phyloP scores from a whole-genome alignment of 495 filamentous ascomycete species.

The Apiosordaria backusii region DNA sequence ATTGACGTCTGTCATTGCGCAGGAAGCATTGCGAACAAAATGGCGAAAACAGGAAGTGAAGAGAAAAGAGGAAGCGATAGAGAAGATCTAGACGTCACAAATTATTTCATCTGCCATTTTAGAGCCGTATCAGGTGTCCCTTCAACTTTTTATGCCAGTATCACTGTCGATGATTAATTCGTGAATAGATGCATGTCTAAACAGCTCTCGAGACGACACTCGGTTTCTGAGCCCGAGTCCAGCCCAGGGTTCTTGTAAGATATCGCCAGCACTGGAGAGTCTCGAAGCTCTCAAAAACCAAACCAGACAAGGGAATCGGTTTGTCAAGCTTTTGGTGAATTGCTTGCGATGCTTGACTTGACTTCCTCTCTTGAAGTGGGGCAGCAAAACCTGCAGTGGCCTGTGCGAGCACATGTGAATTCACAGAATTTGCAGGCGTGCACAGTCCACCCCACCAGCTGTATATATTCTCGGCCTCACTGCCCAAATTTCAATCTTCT shows the following conservation, averaged over 20 bases:
- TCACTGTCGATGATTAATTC: background rate
- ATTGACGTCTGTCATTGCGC: background rate
- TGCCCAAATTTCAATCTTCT: constrained; percentile 28
- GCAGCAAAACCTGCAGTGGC: background rate
- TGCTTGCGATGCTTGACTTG: background rate
- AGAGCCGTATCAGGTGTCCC: too few relatives aligned
- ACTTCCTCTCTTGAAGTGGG: background rate
- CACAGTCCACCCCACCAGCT: constrained; percentile 34
- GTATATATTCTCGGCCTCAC: constrained; percentile 33
- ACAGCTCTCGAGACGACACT: too few relatives aligned
- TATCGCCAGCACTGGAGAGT: background rate
- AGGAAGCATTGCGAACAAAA: background rate
- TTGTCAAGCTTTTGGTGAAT: background rate
- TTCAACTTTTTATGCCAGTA: too few relatives aligned
- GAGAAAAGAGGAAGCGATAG: background rate
- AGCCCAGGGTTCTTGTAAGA: background rate
- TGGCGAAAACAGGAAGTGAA: background rate
- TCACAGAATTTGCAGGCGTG: constrained; percentile 38
- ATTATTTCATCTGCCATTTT: background rate
- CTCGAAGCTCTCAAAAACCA: background rate
- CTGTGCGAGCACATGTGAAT: constrained; percentile 11
- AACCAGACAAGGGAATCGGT: background rate
- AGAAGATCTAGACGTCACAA: background rate
- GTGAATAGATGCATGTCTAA: background rate
- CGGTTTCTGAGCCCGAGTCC: background rate